These are phyloP conservation scores for Phytopythium sindhum DNA, from an alignment of 352 stramenopile species.

Conservation along the genomic window DNA sequence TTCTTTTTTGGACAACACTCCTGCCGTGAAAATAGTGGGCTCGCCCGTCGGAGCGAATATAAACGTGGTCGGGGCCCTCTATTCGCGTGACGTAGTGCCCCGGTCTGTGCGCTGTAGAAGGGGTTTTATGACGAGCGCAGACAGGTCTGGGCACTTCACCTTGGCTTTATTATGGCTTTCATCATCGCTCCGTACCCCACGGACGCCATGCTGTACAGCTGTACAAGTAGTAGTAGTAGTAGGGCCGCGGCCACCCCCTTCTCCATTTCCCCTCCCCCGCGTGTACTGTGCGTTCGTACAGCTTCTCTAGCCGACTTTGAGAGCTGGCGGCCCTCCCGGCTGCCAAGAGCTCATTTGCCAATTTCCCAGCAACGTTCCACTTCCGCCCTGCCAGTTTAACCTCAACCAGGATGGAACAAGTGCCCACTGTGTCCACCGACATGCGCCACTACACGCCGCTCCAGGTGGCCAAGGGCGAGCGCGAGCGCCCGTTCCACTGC, in stretches of 20 bases:
- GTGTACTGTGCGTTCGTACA: neutral
- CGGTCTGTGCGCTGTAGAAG: neutral
- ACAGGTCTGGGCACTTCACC: neutral
- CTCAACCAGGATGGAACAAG: conserved; percentile 20
- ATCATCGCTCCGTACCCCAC: neutral
- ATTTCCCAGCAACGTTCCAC: conserved; percentile 20
- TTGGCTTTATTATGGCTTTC: conserved; percentile 1
- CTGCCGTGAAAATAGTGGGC: conserved; percentile 3
- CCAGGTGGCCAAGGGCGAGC: conserved; percentile 15
- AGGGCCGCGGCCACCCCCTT: neutral
- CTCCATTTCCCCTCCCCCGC: neutral
- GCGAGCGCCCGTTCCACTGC: conserved; percentile 37
- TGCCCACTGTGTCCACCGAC: neutral
- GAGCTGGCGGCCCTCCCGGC: neutral
- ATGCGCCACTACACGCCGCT: conserved; percentile 7
- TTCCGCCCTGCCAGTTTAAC: conserved; percentile 2
- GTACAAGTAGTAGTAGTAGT: neutral
- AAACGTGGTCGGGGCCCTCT: neutral
- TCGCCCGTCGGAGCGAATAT: neutral
- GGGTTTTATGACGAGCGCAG: conserved; percentile 5
- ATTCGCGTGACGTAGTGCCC: neutral
- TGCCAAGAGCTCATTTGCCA: conserved; percentile 28
- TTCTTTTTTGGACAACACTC: conserved; percentile 9
- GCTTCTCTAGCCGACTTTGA: neutral
- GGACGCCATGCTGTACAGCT: neutral